A percentile compares a stretch with the other conserved stretches of the same genome.
Evolutionary conservation across 768 basidiomycete genomes (phyloP).

Genomic region (Lepiota brunneoincarnata): DNA sequence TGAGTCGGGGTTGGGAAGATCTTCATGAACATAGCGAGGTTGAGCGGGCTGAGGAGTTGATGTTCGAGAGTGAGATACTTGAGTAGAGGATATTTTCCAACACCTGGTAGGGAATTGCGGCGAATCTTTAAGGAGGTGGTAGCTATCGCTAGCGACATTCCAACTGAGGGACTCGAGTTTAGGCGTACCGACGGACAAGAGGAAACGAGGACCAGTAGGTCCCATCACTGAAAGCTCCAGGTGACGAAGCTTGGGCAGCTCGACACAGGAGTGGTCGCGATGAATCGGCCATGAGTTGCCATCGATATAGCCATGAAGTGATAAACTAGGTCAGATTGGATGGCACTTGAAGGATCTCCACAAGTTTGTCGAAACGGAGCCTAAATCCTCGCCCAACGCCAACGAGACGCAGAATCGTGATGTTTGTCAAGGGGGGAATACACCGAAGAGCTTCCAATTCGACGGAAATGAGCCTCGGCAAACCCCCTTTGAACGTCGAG

Average conservation of each 20-base stretch:
- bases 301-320: slow-evolving; percentile 23
- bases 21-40: neutral
- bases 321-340: slow-evolving; percentile 25
- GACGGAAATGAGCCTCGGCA: slow-evolving; percentile 22
- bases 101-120: slow-evolving; percentile 16
- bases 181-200: slow-evolving; percentile 27
- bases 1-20: slow-evolving; percentile 5
- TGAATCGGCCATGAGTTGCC: slow-evolving; percentile 20
- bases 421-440: slow-evolving; percentile 24
- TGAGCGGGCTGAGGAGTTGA: neutral
- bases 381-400: slow-evolving; percentile 7
- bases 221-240: slow-evolving; percentile 27
- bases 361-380: slow-evolving; percentile 17
- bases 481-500: slow-evolving; percentile 19
- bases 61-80: slow-evolving; percentile 29
- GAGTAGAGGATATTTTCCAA: slow-evolving; percentile 27
- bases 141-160: slow-evolving; percentile 23
- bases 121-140: slow-evolving; percentile 20
- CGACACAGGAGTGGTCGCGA: slow-evolving; percentile 12
- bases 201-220: slow-evolving; percentile 21
- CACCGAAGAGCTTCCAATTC: slow-evolving; percentile 24
- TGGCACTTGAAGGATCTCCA: slow-evolving; percentile 19
- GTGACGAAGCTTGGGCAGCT: slow-evolving; percentile 19
- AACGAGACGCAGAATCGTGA: slow-evolving; percentile 31
- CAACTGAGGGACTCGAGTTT: slow-evolving; percentile 35